Evolutionary conservation across 352 stramenopile genomes (phyloP).

Genomic region (Phytopythium litorale): DNA sequence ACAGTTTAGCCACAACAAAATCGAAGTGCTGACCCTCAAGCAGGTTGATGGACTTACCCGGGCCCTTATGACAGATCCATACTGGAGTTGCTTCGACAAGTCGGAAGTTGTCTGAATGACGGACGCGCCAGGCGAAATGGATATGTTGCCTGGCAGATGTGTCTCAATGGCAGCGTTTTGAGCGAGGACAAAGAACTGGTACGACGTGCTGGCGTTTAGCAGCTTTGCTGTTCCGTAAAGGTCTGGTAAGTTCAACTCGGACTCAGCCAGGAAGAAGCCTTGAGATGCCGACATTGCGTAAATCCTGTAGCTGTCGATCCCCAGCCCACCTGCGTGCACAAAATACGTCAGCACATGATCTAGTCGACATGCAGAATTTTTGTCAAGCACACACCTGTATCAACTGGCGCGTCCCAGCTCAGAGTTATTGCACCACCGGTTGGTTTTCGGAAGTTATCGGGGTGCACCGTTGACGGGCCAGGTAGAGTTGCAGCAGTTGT

Average conservation of each 20-base stretch:
- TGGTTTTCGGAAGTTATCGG: slow-evolving; percentile 10
- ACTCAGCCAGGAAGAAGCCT: slow-evolving; percentile 24
- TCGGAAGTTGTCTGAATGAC: slow-evolving; percentile 35
- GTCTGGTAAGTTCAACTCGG: slow-evolving; percentile 5
- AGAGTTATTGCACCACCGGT: slow-evolving; percentile 58
- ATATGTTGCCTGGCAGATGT: slow-evolving; percentile 29
- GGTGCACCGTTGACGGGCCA: slow-evolving; percentile 22
- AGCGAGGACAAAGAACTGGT: slow-evolving; percentile 53
- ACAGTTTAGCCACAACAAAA: not conserved
- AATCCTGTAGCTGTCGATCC: slow-evolving; percentile 34
- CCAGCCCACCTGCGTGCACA: slow-evolving; percentile 20
- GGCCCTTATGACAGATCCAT: slow-evolving; percentile 33
- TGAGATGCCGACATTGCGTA: slow-evolving; percentile 23
- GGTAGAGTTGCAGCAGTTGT: slow-evolving; percentile 30
- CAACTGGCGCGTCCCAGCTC: slow-evolving; percentile 38
- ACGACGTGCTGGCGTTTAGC: slow-evolving; percentile 35
- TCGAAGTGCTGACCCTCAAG: not conserved
- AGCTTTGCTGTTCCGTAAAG: slow-evolving; percentile 15
- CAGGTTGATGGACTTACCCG: slow-evolving; percentile 12
- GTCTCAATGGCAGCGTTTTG: slow-evolving; percentile 15
- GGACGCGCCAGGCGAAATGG: slow-evolving; percentile 25
- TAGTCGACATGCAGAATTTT: not conserved
- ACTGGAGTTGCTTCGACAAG: slow-evolving; percentile 20
- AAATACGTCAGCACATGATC: slow-evolving; percentile 1
- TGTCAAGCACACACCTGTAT: slow-evolving; percentile 30